Evolutionary conservation across 805 yeast genomes (phyloP), one percentile per base, ranked within the genome.

Genomic region (Cyberlindnera amylophila): DNA sequence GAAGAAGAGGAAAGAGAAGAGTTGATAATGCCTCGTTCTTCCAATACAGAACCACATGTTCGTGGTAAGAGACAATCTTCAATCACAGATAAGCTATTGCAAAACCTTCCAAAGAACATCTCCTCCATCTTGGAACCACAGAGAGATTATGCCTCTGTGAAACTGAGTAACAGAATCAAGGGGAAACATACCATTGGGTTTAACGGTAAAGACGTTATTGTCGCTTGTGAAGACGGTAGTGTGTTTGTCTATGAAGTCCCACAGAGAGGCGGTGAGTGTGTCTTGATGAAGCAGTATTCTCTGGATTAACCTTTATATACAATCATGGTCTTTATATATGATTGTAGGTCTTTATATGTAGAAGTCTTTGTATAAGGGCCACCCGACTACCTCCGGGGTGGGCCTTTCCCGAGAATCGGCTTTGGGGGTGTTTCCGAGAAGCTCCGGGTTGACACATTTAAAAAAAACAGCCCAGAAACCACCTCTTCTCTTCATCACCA

Each of bases 191-290:
- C 47, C 2, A 38, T 53, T 10, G 59, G 57, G 7, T 52, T 55
- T 37, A 45, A 37, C 11, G 55, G 47, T 3, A 45, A 42, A 15
- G 53, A 53, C 11, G 41, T 55, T 1, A 36, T 53, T 6, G 54
- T 55, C 8, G 59, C 54, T 4, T 42, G 37, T 18, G 64, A 70
- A 1, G 75, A 71, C 38, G 84, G 85, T 0, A 64, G 70, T 35
- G 71, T 76, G 38, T 73, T 72, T 41, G 71, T 75, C 2, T 79
- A 78, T 53, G 74, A 74, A 3, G 63, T 81, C 19, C 85, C 82
- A 11, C 78, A 72, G 39, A 55, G 79, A 32, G 87, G 86, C 1
- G 87, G 87, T 1, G 84, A 79, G 50, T 80, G 86, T 59, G 76
- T 77, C 10, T 59, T 80, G 42, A 63, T 76, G 47, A 72, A 73